Evolutionary conservation across 1,284 basidiomycete genomes (phyloP).

Genomic region (Exobasidium rhododendri): DNA sequence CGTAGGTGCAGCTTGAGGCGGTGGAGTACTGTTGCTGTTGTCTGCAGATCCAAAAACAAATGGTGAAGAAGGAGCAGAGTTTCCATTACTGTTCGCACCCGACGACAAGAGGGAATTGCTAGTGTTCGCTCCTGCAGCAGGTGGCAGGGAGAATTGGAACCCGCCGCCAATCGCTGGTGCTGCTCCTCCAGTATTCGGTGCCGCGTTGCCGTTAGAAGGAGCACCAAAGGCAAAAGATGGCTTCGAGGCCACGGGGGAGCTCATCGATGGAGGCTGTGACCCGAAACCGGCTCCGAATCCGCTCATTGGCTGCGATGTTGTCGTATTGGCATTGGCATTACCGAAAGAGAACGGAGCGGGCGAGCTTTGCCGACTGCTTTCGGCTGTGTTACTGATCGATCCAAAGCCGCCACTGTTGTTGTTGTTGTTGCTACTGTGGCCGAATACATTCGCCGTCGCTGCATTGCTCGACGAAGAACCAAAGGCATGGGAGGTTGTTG

Average conservation of each 20-base stretch:
- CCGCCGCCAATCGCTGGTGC: neutral
- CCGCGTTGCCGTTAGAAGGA: conserved; percentile 10
- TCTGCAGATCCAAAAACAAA: neutral
- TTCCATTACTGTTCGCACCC: neutral
- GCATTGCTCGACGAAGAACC: conserved; percentile 5
- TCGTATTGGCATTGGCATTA: neutral
- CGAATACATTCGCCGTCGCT: neutral
- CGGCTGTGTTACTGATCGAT: neutral
- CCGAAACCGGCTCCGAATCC: neutral
- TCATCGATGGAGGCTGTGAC: neutral
- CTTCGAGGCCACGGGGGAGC: neutral
- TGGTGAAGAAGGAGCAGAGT: neutral
- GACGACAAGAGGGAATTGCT: neutral
- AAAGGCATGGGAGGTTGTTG: conserved; percentile 8
- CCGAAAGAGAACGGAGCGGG: neutral
- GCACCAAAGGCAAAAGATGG: conserved; percentile 11
- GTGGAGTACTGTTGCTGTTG: neutral
- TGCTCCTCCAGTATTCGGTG: neutral
- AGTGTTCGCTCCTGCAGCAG: neutral
- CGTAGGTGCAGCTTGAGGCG: neutral
- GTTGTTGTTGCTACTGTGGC: neutral
- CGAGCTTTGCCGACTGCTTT: neutral
- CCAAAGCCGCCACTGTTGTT: conserved; percentile 17
- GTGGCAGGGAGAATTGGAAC: conserved; percentile 14
- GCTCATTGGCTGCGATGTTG: neutral